Evolutionary conservation across 148 eudicot genomes (phyloP).

Genomic region (Diospyros kaki): DNA sequence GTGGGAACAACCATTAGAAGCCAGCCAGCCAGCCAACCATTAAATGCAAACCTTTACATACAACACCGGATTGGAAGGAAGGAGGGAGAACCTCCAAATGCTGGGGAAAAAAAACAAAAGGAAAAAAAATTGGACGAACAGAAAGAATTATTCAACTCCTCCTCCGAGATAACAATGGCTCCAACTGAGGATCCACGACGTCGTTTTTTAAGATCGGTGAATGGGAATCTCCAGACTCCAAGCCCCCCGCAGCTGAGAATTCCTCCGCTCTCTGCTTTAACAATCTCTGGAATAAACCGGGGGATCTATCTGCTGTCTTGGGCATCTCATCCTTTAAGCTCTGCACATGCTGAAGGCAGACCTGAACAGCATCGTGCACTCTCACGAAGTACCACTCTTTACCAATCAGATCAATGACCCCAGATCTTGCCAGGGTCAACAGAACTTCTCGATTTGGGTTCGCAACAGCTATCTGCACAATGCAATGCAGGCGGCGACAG

Average conservation of each 20-base stretch:
- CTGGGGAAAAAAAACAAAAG: too few species aligned
- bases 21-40: too few species aligned
- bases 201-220: conserved; percentile 24
- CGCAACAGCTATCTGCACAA: conserved; percentile 68
- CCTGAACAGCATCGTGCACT: conserved; percentile 94
- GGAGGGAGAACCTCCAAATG: too few species aligned
- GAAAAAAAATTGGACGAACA: too few species aligned
- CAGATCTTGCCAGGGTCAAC: conserved; percentile 63
- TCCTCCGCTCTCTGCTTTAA: conserved; percentile 48
- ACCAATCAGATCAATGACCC: conserved; percentile 81
- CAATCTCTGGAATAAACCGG: conserved; percentile 39
- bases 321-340: conserved; percentile 32
- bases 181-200: conserved; percentile 33
- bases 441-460: conserved; percentile 90
- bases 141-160: too few species aligned
- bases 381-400: conserved; percentile 97
- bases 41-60: too few species aligned
- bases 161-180: conserved; percentile 61
- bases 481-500: not conserved
- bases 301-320: conserved; percentile 21
- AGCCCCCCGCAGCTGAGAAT: conserved; percentile 21
- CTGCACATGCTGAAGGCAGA: conserved; percentile 79
- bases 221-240: conserved; percentile 57
- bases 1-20: too few species aligned
- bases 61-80: too few species aligned